Evolutionary conservation across 148 eudicot species (phyloP), one percentile per base, ranked within the genome.

Genomic region (Fagopyrum homotropicum): DNA sequence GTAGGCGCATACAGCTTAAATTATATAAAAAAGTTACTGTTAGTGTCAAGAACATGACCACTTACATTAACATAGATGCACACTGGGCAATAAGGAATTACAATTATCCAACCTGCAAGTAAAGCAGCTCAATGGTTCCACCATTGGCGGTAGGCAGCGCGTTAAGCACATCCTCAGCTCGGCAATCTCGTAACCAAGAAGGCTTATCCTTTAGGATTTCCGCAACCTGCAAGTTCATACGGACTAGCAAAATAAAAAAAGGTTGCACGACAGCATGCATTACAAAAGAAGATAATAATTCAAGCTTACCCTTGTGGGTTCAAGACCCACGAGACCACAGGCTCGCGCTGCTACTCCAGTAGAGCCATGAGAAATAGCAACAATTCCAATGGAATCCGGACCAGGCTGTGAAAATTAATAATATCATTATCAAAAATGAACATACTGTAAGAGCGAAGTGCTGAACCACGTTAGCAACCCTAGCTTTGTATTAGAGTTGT

Each of bases 311-410:
- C 99, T 86, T 73, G 97, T 92, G 81, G 99, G 97, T 83, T 95
- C 99, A 78, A 95, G 85, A 81, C 99, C 94, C 83, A 95, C 96
- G 69, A 95, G 89, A 85, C 99, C 99, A 46, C 99, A 95, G 77
- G 97, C 99, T 81, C 99, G 87, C 83, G 97, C 99, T 83, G 99
- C 99, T 86, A 95, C 91, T 69, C 99, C 99, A 89, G 97, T 74
- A 96, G 97, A 95, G 90, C 99, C 97, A 88, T 92, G 92, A 88
- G 99, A 92, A 88, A 95, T 95, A 92, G 99, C 97, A 81, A 95
- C 88, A 91, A 95, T 95, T 95, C 99, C 99, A 92, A 92, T 89
- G 99, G 99, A 95, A 95, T 95, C 98, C 99, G 99, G 99, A 95
- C 99, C 99, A 95, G 99, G 99, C 99, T 95, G 79, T 15, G 80